Base-by-base conservation (phyloP, 2,329 filamentous ascomycete species). In the Ascochyta clinopodiicola region DNA sequence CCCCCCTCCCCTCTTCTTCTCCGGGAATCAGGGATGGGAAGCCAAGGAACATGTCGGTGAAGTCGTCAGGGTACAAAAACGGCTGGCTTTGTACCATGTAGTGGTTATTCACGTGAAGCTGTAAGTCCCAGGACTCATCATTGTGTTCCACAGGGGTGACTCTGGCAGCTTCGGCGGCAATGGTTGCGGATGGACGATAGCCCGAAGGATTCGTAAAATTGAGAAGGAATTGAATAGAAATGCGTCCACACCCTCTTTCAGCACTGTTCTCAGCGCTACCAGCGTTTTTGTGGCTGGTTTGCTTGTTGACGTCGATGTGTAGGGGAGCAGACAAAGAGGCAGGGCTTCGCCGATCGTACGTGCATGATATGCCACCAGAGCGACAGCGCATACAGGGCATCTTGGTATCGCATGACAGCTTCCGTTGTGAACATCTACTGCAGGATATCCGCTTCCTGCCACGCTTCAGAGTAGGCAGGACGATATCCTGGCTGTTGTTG, bases 341-440 rank as follows among this genome's bases (percentile, higher is more conserved):
- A 24, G 22, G 22, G 22, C 22, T 4, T 24, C 4, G 22, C 22
- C 22, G 22, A 4, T 24, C 22, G 15, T 57, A 53, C 1, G 54
- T 52, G n/a, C 54, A 57, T n/a, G 22, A 1, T 32, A 31, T 52
- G 38, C 24, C 36, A 34, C 39, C 36, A 4, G 54, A 37, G 3
- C 22, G 27, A 49, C 54, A 57, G 38, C 54, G 54, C 12, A 31
- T 44, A 32, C 54, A 57, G 5, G 54, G 54, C 7, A 15, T 44
- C n/a, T 21, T 46, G 4, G 43, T 43, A 38, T 57, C 54, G 32
- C 54, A 52, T 25, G 48, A 52, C 8, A 52, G 22, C 34, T 52
- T 57, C 24, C 44, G 35, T 17, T 40, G 37, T n/a, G 54, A 57
- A 25, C 54, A 57, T 38, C n/a, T 44, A 21, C 52, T 48, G 34